Evolutionary conservation across 116 monocot genomes (phyloP), one percentile per base, ranked within the genome.

Genomic region (Phalaenopsis hybrid): DNA sequence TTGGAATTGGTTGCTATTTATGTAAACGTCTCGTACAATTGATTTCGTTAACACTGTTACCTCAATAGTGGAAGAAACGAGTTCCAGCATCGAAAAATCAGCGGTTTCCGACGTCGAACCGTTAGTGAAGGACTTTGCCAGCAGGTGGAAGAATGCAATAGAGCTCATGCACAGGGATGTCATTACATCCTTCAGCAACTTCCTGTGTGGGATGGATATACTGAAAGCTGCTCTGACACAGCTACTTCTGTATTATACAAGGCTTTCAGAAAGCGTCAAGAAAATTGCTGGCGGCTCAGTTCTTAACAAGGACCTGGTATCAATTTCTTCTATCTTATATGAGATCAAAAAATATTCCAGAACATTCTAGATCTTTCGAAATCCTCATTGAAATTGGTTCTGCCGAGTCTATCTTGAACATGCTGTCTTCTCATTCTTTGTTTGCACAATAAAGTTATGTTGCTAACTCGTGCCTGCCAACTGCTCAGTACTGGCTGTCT

Each of bases 101-200:
- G 84, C 87, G 5, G 80, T 90, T 21, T 69, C 86, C 13, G 95
- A 89, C 52, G 90, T 86, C 5, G 95, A 99, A 48, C 89, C 92
- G 5, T 68, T 99, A 55, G 93, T 99, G 23, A 92, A 92, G 87
- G 98, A 95, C 82, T 99, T 99, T 63, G 89, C 89, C 0, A 87
- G 83, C 78, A 86, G 95, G 79, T 95, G 95, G 95, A 95, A 95
- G 83, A 85, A 84, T 44, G 93, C 95, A 8, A 98, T 98, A 69
- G 95, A 98, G 73, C 88, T 93, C 59, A 98, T 98, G 98, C 95
- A 99, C 88, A 95, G 92, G 78, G 93, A 99, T 80, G 93, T 99
- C 20, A 99, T 99, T 55, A 99, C 98, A 50, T 99, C 95, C 44
- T 99, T 99, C 87, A 99, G 95, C 87, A 99, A 99, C 80, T 95